These are phyloP conservation scores for Elsinoe ampelina DNA, from an alignment of 2,329 filamentous ascomycete genomes.

Conservation along the genomic window DNA sequence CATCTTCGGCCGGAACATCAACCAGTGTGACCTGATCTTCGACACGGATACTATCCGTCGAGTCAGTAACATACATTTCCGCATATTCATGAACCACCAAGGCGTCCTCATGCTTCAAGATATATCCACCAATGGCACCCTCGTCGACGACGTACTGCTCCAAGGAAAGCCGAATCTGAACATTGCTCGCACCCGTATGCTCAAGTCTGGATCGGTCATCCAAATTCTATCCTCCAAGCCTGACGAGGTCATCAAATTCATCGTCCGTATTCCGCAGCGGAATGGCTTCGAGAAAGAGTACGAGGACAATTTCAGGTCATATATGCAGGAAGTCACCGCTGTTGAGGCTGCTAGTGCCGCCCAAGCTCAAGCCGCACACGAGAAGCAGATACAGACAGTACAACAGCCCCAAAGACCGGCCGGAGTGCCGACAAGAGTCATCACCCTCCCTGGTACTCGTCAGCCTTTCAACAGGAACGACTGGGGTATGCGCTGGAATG, in stretches of 20 bases:
- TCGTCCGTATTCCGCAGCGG: constrained; percentile 69
- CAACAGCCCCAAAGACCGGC: neutral
- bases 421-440: neutral
- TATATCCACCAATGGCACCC: constrained; percentile 88
- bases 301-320: constrained; percentile 57
- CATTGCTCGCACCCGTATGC: constrained; percentile 48
- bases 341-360: constrained; percentile 14
- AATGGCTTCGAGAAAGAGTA: constrained; percentile 62
- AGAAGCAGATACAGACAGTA: neutral
- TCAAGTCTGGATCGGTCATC: constrained; percentile 64
- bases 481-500: constrained; percentile 67
- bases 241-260: constrained; percentile 63
- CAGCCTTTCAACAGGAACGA: constrained; percentile 25
- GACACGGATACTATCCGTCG: constrained; percentile 57
- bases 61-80: constrained; percentile 92
- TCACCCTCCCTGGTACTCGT: constrained; percentile 15
- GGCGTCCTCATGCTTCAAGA: constrained; percentile 88
- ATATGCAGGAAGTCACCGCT: constrained; percentile 41
- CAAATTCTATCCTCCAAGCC: constrained; percentile 49
- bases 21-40: constrained; percentile 63
- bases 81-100: constrained; percentile 80
- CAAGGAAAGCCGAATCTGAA: constrained; percentile 38
- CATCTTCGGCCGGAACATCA: constrained; percentile 69
- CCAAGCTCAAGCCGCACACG: neutral
- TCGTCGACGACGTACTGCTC: constrained; percentile 67